A percentile compares a stretch with the other conserved stretches of the same genome.
Conservation (phyloP, 495 filamentous ascomycete species). For the Amphirosellinia nigrospora region DNA sequence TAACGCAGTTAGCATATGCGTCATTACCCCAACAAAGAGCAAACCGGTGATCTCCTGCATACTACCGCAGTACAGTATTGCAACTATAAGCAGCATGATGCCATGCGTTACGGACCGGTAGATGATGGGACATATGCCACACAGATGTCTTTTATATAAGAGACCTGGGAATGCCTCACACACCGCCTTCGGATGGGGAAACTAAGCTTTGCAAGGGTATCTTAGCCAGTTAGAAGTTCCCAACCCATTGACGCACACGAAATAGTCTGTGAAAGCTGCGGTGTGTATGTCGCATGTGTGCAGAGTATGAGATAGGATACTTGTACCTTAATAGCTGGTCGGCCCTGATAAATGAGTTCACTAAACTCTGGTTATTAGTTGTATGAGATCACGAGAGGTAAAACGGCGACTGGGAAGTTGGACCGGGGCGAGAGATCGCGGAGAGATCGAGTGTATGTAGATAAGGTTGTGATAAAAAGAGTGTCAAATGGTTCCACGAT, state of each 20-base stretch:
- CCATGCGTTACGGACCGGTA: not conserved
- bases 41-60: conserved; percentile 6
- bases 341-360: not conserved
- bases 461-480: not conserved
- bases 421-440: too few relatives aligned
- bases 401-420: too few relatives aligned
- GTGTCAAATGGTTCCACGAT: conserved; percentile 7
- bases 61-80: conserved; percentile 10
- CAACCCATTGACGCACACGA: not conserved
- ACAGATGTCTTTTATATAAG: not conserved
- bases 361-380: not conserved
- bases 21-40: conserved; percentile 6
- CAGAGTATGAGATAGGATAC: not conserved
- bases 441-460: not conserved
- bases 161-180: not conserved
- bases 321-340: not conserved
- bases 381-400: too few relatives aligned
- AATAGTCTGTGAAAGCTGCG: conserved; percentile 8
- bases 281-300: not conserved
- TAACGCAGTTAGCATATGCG: not conserved
- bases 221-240: conserved; percentile 7
- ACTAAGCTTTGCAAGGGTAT: not conserved
- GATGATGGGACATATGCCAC: not conserved
- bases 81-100: conserved; percentile 6
- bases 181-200: conserved; percentile 14